phyloP scores from a whole-genome alignment of 345 rosid species.

The Citrus unshiu region DNA sequence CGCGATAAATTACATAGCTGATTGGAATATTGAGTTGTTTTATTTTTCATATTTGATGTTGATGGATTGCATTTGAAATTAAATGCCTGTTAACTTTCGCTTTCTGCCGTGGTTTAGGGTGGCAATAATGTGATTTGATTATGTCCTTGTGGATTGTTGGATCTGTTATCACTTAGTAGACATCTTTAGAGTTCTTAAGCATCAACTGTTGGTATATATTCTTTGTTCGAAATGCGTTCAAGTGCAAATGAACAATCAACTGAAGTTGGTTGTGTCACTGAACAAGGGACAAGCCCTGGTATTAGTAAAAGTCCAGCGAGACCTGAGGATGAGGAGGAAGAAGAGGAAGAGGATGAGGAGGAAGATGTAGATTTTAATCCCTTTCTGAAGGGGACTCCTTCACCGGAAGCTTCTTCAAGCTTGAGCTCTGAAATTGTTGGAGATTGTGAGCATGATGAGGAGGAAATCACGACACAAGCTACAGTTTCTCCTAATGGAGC shows the following conservation, averaged over 20 bases:
- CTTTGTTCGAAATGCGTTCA: conserved; percentile 18
- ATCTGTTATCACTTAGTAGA: background rate
- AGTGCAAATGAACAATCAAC: conserved; percentile 16
- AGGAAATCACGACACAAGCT: conserved; percentile 31
- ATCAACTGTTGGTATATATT: background rate
- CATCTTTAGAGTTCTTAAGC: background rate
- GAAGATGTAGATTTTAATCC: conserved; percentile 90
- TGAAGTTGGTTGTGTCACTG: conserved; percentile 18
- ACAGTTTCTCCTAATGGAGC: conserved; percentile 23
- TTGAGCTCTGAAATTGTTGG: conserved; percentile 67
- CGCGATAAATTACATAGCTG: background rate
- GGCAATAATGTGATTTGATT: background rate
- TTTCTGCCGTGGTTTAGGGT: background rate
- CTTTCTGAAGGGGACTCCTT: conserved; percentile 60
- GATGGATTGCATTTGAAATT: background rate
- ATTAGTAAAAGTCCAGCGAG: conserved; percentile 11
- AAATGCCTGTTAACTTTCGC: background rate
- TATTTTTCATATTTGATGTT: background rate
- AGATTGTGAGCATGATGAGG: conserved; percentile 36
- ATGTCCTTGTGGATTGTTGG: background rate
- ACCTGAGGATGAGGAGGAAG: conserved; percentile 27
- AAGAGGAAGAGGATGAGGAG: conserved; percentile 65
- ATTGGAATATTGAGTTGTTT: background rate
- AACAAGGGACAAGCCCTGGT: conserved; percentile 1
- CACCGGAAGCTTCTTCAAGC: conserved; percentile 85